Conservation (phyloP, 495 filamentous ascomycete genomes). For the Xylaria scruposa region DNA sequence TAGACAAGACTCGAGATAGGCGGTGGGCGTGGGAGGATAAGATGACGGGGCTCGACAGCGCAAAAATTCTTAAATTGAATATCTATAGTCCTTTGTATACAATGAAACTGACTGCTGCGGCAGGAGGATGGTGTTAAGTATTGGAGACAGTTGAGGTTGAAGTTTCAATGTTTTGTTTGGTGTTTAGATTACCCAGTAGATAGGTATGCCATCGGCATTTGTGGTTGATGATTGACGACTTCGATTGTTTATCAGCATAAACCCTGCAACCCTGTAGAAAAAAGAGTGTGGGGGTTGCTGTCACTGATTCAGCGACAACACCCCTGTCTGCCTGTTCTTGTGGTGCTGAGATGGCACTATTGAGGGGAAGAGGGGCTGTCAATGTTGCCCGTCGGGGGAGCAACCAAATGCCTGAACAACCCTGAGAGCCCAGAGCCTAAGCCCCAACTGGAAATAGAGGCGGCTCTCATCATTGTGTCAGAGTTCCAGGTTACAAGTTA, state of each 20-base stretch:
- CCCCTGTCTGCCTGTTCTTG: neutral
- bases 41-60: neutral
- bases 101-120: neutral
- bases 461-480: neutral
- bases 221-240: neutral
- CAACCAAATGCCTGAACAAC: neutral
- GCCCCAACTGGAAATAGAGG: neutral
- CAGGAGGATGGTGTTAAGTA: neutral
- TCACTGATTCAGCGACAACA: neutral
- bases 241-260: neutral
- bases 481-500: neutral
- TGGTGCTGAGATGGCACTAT: neutral
- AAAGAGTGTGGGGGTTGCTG: neutral
- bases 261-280: slow-evolving; percentile 4
- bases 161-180: neutral
- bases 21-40: neutral
- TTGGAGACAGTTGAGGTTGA: neutral
- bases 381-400: slow-evolving; percentile 8
- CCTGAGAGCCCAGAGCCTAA: neutral
- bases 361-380: slow-evolving; percentile 21
- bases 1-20: neutral
- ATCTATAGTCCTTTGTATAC: neutral
- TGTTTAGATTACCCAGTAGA: neutral
- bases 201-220: neutral
- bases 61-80: neutral